phyloP scores from a whole-genome alignment of 371 early-diverging fungal species.

The Massospora cicadina region DNA sequence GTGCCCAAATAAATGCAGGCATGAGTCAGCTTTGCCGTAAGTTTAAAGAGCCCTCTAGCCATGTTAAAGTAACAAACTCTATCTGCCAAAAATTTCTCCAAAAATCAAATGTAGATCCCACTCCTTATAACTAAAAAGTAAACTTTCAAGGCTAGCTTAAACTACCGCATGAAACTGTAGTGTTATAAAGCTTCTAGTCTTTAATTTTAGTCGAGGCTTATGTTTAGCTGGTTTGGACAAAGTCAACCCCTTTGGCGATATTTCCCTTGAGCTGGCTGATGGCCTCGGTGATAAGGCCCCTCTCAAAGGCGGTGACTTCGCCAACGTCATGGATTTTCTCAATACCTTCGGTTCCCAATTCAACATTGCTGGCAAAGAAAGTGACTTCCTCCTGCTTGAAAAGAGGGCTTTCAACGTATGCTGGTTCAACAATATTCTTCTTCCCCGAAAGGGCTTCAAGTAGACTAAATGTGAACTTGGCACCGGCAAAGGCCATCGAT shows the following conservation, averaged over 20 bases:
- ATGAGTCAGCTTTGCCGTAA: too few species aligned
- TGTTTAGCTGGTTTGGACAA: conserved; percentile 20
- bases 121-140: too few species aligned
- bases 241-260: conserved; percentile 67
- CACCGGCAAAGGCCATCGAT: conserved; percentile 97
- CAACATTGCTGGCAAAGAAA: conserved; percentile 91
- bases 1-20: too few species aligned
- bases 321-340: conserved; percentile 82
- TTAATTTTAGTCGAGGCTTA: too few species aligned
- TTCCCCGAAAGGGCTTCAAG: conserved; percentile 77
- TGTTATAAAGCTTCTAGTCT: not conserved
- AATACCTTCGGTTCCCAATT: conserved; percentile 83
- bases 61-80: too few species aligned
- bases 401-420: conserved; percentile 76
- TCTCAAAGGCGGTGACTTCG: conserved; percentile 69
- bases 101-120: too few species aligned
- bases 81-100: too few species aligned
- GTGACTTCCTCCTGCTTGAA: conserved; percentile 56
- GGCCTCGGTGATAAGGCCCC: conserved; percentile 71
- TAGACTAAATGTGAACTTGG: conserved; percentile 84
- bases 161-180: not conserved
- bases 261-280: conserved; percentile 86
- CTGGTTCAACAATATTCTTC: conserved; percentile 81
- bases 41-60: too few species aligned
- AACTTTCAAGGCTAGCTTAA: too few species aligned